Evolutionary conservation across 2,329 filamentous ascomycete species (phyloP).

Genomic region (Madurella fahalii): DNA sequence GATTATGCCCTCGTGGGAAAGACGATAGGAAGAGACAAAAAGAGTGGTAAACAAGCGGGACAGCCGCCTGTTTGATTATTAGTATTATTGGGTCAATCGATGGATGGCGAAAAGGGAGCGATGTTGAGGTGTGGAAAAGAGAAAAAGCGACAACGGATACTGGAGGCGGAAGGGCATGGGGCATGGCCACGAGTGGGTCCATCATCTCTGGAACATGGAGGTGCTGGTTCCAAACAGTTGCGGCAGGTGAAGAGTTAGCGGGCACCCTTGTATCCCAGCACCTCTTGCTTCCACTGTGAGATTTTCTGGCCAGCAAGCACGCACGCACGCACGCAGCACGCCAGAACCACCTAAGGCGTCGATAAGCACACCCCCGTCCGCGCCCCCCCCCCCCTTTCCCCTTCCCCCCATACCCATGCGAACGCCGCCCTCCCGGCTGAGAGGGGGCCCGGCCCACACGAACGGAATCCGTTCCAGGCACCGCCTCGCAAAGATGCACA

Average conservation of each 20-base stretch:
- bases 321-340: not conserved
- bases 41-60: conserved; percentile 15
- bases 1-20: not conserved
- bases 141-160: not conserved
- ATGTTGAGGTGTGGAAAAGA: too few relatives aligned
- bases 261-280: not conserved
- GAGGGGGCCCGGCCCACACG: not conserved
- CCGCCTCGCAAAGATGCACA: too few relatives aligned
- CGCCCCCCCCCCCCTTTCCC: too few relatives aligned
- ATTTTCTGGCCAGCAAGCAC: not conserved
- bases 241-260: not conserved
- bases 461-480: not conserved
- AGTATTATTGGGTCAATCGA: conserved; percentile 9
- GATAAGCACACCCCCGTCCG: not conserved
- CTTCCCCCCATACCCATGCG: not conserved
- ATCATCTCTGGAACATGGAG: not conserved
- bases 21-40: conserved; percentile 7
- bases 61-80: conserved; percentile 18
- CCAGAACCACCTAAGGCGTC: not conserved
- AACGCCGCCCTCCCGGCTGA: not conserved
- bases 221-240: not conserved
- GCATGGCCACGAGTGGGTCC: not conserved
- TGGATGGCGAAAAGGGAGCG: not conserved
- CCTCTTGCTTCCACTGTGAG: not conserved
- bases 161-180: not conserved